Evolutionary conservation across 2,329 filamentous ascomycete species (phyloP), one percentile per base, ranked within the genome.

Genomic region (Xylariaceae sp.): DNA sequence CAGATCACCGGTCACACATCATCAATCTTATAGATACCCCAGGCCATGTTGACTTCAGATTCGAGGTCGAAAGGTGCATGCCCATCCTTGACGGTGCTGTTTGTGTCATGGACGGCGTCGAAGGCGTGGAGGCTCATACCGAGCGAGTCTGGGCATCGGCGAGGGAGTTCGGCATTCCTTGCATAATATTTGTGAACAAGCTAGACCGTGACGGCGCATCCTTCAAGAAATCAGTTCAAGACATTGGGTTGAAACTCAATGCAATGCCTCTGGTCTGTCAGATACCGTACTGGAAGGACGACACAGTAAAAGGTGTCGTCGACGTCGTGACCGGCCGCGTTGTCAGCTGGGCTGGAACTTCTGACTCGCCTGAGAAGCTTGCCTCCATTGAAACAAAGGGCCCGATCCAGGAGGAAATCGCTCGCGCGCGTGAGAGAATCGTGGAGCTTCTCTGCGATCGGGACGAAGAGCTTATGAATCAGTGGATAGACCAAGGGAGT

Each of bases 21-120:
- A 83, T 95, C 65, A 95, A 95, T 62, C 72, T 95, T 2, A 97
- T 98, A 49, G 93, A 98, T 64, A 97, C 93, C 0, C 93, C 93
- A 2, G 93, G 93, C 1, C 93, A 98, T 62, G 91, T 94, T 19
- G 93, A 98, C 64, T 98, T 98, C 59, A 90, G 92, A 1, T 97
- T 97, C 60, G 93, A 98, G 65, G 93, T 97, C 2, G 79, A 96
- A 54, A 82, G 93, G 11, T 97, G 92, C 23, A 73, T 97, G 6
- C 83, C 89, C 17, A 86, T 95, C 25, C 76, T 95, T 0, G 90
- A 95, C 61, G 90, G 90, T 5, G 89, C 89, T 2, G 84, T 95
- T n/a, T 95, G 89, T 59, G 91, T 95, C 58, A 81, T 95, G 6
- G 90, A 95, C 63, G 90, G 88, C 0, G 90, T 95, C 29, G 90